Evolutionary conservation across 805 yeast genomes (phyloP).

Genomic region (Clavispora asparagi): DNA sequence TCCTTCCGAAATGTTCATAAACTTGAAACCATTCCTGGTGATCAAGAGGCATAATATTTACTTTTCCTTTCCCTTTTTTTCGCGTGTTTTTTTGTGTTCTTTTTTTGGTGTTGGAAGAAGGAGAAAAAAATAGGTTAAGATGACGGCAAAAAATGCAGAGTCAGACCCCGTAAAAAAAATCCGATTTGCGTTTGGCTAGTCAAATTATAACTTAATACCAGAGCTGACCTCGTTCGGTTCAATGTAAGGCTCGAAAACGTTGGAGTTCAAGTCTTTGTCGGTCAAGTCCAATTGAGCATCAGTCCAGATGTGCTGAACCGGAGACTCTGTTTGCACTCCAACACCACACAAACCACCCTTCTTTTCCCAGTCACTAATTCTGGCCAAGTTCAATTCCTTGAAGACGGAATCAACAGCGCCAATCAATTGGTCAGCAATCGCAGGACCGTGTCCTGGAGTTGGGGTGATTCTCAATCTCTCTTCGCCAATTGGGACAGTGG

Average conservation of each 20-base stretch:
- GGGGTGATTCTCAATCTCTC: slow-evolving; percentile 98
- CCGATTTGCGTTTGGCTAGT: not conserved
- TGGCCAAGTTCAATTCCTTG: slow-evolving; percentile 64
- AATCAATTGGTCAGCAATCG: slow-evolving; percentile 69
- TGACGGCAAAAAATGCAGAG: not conserved
- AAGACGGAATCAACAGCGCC: slow-evolving; percentile 79
- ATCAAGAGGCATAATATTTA: not conserved
- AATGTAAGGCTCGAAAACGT: slow-evolving; percentile 60
- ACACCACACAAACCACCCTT: slow-evolving; percentile 91
- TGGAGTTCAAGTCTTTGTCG: slow-evolving; percentile 59
- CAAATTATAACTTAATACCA: slow-evolving; percentile 38
- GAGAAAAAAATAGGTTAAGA: not conserved
- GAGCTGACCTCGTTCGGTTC: slow-evolving; percentile 66
- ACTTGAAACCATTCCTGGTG: not conserved
- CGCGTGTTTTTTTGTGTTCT: not conserved
- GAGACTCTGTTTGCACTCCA: slow-evolving; percentile 48
- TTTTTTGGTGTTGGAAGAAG: not conserved
- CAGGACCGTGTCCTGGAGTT: slow-evolving; percentile 89
- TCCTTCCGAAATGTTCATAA: not conserved
- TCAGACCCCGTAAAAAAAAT: not conserved
- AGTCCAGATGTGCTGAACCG: slow-evolving; percentile 78
- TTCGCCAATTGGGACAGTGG: slow-evolving; percentile 93
- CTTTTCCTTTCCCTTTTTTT: not conserved
- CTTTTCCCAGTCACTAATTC: slow-evolving; percentile 70
- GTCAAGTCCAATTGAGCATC: slow-evolving; percentile 65